Conservation (phyloP, 2,329 filamentous ascomycete species). For the Trichoderma sp. region DNA sequence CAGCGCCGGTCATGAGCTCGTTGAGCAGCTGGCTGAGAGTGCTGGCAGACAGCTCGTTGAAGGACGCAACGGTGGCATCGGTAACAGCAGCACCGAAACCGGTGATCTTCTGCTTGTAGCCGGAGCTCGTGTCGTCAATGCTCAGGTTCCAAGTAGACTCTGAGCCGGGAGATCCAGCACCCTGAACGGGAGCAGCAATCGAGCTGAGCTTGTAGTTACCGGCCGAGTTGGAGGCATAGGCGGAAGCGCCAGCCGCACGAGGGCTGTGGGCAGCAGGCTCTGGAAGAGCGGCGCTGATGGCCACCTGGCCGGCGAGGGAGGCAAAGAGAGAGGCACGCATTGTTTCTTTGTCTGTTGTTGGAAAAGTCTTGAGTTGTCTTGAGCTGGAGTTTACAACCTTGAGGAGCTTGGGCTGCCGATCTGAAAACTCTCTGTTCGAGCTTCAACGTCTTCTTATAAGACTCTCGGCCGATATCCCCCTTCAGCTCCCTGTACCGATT, state of each 20-base stretch:
- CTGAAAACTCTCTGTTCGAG: not conserved
- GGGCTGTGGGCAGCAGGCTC: conserved; percentile 11
- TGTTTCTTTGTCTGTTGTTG: not conserved
- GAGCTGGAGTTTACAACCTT: conserved; percentile 5
- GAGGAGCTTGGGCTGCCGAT: conserved; percentile 17
- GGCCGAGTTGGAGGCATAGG: conserved; percentile 44
- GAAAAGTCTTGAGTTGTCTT: not conserved
- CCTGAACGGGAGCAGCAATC: conserved; percentile 41
- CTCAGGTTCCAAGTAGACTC: conserved; percentile 44
- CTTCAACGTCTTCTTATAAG: conserved; percentile 19
- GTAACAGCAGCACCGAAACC: conserved; percentile 49
- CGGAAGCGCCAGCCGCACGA: conserved; percentile 28
- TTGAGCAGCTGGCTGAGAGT: conserved; percentile 41
- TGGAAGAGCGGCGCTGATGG: conserved; percentile 15
- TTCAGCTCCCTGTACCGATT: not conserved
- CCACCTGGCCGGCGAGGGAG: conserved; percentile 22
- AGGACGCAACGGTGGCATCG: conserved; percentile 45
- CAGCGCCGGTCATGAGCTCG: conserved; percentile 42
- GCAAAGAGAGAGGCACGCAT: conserved; percentile 25
- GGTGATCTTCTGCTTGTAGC: conserved; percentile 45
- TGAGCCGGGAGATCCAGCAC: conserved; percentile 38
- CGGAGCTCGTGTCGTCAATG: conserved; percentile 44
- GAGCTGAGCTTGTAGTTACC: conserved; percentile 42
- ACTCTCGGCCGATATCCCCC: not conserved
- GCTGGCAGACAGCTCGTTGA: conserved; percentile 40